phyloP scores from a whole-genome alignment of 2,329 filamentous ascomycete species.

The Thelonectria olida region DNA sequence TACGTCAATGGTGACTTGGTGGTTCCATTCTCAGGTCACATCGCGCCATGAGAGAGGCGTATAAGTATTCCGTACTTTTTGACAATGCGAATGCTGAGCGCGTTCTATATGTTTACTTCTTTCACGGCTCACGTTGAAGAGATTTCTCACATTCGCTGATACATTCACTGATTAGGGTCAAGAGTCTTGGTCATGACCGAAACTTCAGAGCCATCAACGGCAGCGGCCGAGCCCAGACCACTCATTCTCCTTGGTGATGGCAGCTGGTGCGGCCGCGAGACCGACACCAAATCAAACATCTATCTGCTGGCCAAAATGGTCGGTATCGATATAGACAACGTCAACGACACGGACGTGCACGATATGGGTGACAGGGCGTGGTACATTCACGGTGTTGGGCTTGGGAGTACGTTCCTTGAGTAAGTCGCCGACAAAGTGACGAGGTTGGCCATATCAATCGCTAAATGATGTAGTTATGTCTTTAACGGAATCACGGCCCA shows the following conservation, averaged over 20 bases:
- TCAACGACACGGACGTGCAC: conserved; percentile 5
- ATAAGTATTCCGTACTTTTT: background rate
- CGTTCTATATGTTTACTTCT: no score
- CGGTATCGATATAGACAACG: conserved; percentile 9
- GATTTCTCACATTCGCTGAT: background rate
- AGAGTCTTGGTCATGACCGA: background rate
- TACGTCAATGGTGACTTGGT: no score
- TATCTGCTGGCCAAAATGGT: conserved; percentile 28
- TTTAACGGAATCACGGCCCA: conserved; percentile 24
- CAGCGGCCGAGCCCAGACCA: background rate
- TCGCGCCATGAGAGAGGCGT: background rate
- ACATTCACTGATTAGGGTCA: no score
- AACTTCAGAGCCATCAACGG: no score
- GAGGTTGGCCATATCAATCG: background rate
- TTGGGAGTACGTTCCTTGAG: conserved; percentile 15
- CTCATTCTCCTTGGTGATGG: conserved; percentile 32
- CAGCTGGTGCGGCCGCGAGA: conserved; percentile 33
- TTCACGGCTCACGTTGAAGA: no score
- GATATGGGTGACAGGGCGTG: background rate
- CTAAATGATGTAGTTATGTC: conserved; percentile 15
- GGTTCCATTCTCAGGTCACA: background rate
- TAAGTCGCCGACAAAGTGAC: background rate
- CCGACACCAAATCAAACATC: conserved; percentile 27
- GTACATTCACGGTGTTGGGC: conserved; percentile 16
- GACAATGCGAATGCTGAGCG: no score